Conservation (phyloP, 768 basidiomycete species). For the Xerocomellus amylosporus region DNA sequence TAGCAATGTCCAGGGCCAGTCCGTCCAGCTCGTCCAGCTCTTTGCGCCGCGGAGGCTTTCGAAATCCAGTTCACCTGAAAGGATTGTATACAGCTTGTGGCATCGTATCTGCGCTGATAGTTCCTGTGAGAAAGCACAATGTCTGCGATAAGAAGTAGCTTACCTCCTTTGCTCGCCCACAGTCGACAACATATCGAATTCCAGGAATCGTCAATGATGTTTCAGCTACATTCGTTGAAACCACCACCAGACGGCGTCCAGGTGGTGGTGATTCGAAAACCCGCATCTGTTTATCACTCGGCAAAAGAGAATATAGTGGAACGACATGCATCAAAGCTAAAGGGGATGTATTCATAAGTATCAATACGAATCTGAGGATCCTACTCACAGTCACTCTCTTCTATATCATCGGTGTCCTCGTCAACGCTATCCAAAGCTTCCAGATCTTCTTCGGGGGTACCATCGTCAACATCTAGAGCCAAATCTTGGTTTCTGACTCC, state of each 20-base stretch:
- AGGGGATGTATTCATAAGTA: neutral
- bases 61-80: slow-evolving; percentile 94
- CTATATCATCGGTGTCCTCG: slow-evolving; percentile 57
- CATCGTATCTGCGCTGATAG: slow-evolving; percentile 76
- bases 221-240: slow-evolving; percentile 95
- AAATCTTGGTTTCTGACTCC: slow-evolving; percentile 49
- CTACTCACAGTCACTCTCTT: slow-evolving; percentile 63
- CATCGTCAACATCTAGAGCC: slow-evolving; percentile 67
- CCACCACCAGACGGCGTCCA: slow-evolving; percentile 82
- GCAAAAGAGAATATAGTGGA: slow-evolving; percentile 87
- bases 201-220: slow-evolving; percentile 96
- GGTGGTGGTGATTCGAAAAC: slow-evolving; percentile 86
- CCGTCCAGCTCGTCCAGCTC: slow-evolving; percentile 94
- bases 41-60: slow-evolving; percentile 91
- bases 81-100: slow-evolving; percentile 78
- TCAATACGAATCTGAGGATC: slow-evolving; percentile 3
- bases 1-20: slow-evolving; percentile 99
- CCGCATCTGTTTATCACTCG: slow-evolving; percentile 92
- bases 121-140: neutral
- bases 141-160: slow-evolving; percentile 1
- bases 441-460: slow-evolving; percentile 58
- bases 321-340: slow-evolving; percentile 92
- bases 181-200: slow-evolving; percentile 97
- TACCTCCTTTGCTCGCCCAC: slow-evolving; percentile 93
- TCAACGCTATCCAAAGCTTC: slow-evolving; percentile 77